Evolutionary conservation across 179 eudicot genomes (phyloP), one percentile per base, ranked within the genome.

Genomic region (Corrigiola litoralis): DNA sequence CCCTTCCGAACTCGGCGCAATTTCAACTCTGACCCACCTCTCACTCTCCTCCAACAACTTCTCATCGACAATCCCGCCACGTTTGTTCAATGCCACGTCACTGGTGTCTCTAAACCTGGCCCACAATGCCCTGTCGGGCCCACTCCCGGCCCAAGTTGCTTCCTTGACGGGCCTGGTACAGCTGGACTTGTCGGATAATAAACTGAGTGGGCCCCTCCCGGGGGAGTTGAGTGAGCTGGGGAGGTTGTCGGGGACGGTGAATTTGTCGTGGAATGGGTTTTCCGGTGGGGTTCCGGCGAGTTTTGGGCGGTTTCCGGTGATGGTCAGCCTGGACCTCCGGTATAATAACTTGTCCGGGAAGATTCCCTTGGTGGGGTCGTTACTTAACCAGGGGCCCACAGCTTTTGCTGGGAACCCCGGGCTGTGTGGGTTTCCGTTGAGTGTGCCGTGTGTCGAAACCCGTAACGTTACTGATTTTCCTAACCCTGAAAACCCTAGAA

Each of bases 351-450:
- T 92, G 52, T 76, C 90, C 11, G 98, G 98, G 16, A 85, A 89
- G 38, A 85, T 92, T 8, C 98, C 98, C 2, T 80, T 75, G 72
- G 79, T 77, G 64, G 96, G 98, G 18, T 87, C 92, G 1, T 44
- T 92, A 63, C 45, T 89, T 40, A 89, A 85, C 49, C 98, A 89
- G 82, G 98, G 96, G 3, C 98, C 98, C 46, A 92, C 98, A 4
- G 95, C 98, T 0, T 92, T 92, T 54, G 64, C 90, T 16, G 96
- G 95, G 31, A 92, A 92, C 63, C 88, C 94, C 4, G 42, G 62
- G 32, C 71, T 92, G 0, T 92, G 98, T n/a, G 98, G 96, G 67
- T 92, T 92, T 61, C 98, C 96, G 24, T 56, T 92, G 57, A 70
- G 73, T 28, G 67, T 62, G 17, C 69, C 69, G 4, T 92, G 95